Conservation (phyloP, 805 yeast genomes). For the Yamadazyma sp. region DNA sequence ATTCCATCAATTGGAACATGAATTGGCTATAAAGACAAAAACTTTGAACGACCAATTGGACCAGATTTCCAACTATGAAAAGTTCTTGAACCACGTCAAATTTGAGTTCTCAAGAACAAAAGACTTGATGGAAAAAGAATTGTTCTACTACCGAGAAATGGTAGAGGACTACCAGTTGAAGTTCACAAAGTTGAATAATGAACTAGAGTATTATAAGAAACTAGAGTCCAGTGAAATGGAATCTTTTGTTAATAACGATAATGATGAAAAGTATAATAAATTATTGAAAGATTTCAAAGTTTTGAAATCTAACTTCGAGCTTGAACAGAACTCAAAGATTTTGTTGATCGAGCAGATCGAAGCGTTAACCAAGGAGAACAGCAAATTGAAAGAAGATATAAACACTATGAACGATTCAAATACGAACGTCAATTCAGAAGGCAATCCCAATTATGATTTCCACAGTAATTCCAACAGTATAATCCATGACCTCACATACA, state of each 20-base stretch:
- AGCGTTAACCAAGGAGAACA: conserved; percentile 39
- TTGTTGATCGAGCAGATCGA: conserved; percentile 57
- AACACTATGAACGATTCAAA: conserved; percentile 5
- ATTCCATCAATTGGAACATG: conserved; percentile 31
- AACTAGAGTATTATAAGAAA: conserved; percentile 18
- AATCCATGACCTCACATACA: conserved; percentile 15
- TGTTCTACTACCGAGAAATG: conserved; percentile 31
- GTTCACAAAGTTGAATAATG: conserved; percentile 21
- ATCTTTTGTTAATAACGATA: conserved; percentile 7
- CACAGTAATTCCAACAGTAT: conserved; percentile 5
- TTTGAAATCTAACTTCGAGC: conserved; percentile 49
- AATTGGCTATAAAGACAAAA: conserved; percentile 24
- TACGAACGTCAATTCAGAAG: conserved; percentile 7
- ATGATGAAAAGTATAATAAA: conserved; percentile 22
- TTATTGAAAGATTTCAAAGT: conserved; percentile 37
- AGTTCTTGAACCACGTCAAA: conserved; percentile 23
- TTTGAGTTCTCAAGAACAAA: conserved; percentile 28
- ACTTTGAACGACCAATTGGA: conserved; percentile 28
- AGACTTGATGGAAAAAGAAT: conserved; percentile 30
- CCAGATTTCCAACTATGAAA: conserved; percentile 27
- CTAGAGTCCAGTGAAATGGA: conserved; percentile 13
- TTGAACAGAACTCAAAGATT: conserved; percentile 52
- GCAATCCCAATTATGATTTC: conserved; percentile 3
- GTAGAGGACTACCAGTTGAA: conserved; percentile 32
- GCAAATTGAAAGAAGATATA: conserved; percentile 11